These are phyloP conservation scores for Penstemon eatonii DNA, from an alignment of 257 asterid species.

Conservation along the genomic window DNA sequence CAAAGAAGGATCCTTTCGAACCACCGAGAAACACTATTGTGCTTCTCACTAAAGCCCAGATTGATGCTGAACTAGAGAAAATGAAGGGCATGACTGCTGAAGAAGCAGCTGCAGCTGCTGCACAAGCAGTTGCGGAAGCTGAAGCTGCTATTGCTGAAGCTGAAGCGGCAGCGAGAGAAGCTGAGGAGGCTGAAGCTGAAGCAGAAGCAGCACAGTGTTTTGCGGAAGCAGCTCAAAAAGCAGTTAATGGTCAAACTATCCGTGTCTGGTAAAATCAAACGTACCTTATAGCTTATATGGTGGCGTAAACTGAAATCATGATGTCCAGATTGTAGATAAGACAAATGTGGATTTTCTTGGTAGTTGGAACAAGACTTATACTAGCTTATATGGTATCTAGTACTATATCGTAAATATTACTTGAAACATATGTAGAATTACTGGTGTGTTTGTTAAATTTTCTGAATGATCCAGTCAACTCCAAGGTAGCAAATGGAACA, in stretches of 20 bases:
- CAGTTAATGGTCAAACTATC: constrained; percentile 51
- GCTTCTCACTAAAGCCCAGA: constrained; percentile 57
- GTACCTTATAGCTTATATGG: neutral
- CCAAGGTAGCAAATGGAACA: neutral
- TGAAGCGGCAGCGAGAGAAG: constrained; percentile 82
- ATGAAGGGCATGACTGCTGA: constrained; percentile 72
- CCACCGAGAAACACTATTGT: constrained; percentile 36
- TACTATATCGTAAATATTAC: neutral
- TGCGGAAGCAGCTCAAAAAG: constrained; percentile 73
- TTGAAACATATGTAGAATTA: neutral
- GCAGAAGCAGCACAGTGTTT: constrained; percentile 88
- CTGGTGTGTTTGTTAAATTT: neutral
- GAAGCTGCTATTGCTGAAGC: constrained; percentile 90
- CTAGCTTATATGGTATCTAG: neutral
- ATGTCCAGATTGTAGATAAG: neutral
- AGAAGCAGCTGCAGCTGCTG: constrained; percentile 82
- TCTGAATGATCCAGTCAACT: neutral
- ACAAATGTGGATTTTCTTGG: neutral
- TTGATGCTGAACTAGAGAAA: constrained; percentile 76
- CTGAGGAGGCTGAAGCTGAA: constrained; percentile 92
- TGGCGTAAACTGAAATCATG: neutral
- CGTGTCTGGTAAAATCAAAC: constrained; percentile 57
- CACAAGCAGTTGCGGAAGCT: constrained; percentile 86
- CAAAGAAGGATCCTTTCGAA: constrained; percentile 36
- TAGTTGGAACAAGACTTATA: neutral